Percentiles rank a stretch among this genome's conserved stretches.
Conservation (phyloP, 148 eudicot species). For the Rhododendron simsii region DNA sequence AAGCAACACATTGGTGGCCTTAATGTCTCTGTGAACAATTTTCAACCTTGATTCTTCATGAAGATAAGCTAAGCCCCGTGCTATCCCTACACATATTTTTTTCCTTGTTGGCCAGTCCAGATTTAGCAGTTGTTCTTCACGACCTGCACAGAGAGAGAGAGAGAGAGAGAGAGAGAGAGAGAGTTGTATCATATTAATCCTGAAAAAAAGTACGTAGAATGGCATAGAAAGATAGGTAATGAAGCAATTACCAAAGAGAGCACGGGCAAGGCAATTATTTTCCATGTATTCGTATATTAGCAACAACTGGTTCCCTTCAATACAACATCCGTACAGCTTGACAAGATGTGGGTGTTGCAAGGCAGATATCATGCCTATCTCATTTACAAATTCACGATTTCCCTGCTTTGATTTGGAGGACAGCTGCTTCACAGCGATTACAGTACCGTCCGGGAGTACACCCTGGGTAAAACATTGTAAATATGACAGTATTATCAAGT, state of each 20-base stretch:
- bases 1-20: slow-evolving; percentile 32
- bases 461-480: slow-evolving; percentile 31
- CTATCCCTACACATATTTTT: slow-evolving; percentile 46
- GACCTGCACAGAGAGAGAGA: slow-evolving; percentile 16
- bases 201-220: neutral
- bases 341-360: slow-evolving; percentile 72
- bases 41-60: slow-evolving; percentile 61
- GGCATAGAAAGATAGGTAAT: neutral
- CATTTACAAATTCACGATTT: slow-evolving; percentile 59
- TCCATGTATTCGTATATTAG: slow-evolving; percentile 63
- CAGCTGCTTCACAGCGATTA: slow-evolving; percentile 71
- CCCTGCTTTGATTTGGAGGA: slow-evolving; percentile 72
- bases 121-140: slow-evolving; percentile 24
- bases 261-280: slow-evolving; percentile 61
- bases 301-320: slow-evolving; percentile 59
- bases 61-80: slow-evolving; percentile 58
- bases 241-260: slow-evolving; percentile 48
- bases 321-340: slow-evolving; percentile 61
- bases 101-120: slow-evolving; percentile 48
- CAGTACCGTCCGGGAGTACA: slow-evolving; percentile 43
- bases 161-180: neutral
- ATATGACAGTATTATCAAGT: neutral
- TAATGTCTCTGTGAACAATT: slow-evolving; percentile 58
- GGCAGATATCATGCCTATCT: slow-evolving; percentile 68
- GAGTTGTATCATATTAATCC: neutral